Base-by-base conservation (phyloP, 164 flowering plant genomes). In the Vitis labrusca region DNA sequence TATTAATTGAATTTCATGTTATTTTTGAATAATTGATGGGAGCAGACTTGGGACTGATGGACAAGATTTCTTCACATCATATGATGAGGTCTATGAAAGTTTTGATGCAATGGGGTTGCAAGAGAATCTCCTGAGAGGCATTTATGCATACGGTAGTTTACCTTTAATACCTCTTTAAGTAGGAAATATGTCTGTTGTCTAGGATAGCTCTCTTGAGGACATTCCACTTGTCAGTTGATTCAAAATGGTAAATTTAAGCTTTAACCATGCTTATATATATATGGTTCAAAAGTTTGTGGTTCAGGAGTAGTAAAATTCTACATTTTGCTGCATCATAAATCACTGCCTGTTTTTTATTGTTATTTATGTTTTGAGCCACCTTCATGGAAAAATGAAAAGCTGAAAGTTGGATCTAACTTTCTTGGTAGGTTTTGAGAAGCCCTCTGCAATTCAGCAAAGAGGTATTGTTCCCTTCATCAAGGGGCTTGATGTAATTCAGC, bases 401-500 rank as follows among this genome's bases (percentile, higher is more conserved):
- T 37, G 44, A 37, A 37, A 37, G 44, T 59, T 27, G 37, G 11
- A 5, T n/a, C 30, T 64, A n/a, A 11, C 9, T 59, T 50, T 56
- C 6, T 61, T 72, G 64, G 5, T 19, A 84, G 86, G 86, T 77
- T 84, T 84, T 75, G 86, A 84, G 77, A 84, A 82, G 78, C 87
- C 87, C 12, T 84, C 87, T 69, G 87, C 87, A 10, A 84, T 84
- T 76, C 87, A 84, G 63, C 88, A 85, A 72, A 81, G 86, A 67
- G 88, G 88, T 10, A 83, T 85, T 64, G 88, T 85, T n/a, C 88
- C 88, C 51, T 84, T 84, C 68, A 60, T 72, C 75, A 77, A 84
- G 71, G 86, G 86, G 13, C 86, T 83, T 54, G 86, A 83, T 75
- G 86, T 83, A 10, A 83, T 84, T 56, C 86, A 84, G 60, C 86